Evolutionary conservation across 495 filamentous ascomycete species (phyloP), one percentile per base, ranked within the genome.

Genomic region (Annulohypoxylon stygium): DNA sequence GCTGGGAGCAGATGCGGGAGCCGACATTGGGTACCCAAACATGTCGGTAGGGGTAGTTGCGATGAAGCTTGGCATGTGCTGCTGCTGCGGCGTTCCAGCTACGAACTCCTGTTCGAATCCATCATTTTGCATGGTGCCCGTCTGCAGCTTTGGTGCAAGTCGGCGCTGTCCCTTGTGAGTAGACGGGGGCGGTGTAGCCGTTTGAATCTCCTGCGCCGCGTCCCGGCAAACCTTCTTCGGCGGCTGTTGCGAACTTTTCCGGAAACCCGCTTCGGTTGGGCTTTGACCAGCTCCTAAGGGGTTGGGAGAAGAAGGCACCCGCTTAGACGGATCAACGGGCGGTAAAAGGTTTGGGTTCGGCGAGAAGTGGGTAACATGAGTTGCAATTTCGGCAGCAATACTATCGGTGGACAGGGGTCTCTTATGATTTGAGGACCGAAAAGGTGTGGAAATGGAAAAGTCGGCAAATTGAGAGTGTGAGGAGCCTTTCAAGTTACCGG

Each of bases 11-110:
- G 89, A 86, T 41, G 91, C 88, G 0, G 93, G 89, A 34, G 92
- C 91, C 2, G 92, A 88, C 66, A 91, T 86, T 10, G 87, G 88
- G 70, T 93, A 90, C 30, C 88, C 87, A 73, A 94, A 93, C 76
- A 86, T 78, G 57, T 85, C 83, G 43, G 73, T 77, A 37, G 80
- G 79, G 9, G 77, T 72, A 20, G 78, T 76, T 39, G 50, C 30
- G 0, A 80, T 78, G 59, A 79, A 84, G 62, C 53, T 68, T 14
- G 75, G 71, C 78, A 86, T 81, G 41, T 79, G 78, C 26, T 78
- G 78, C 59, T 82, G 84, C 60, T 78, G 83, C 37, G 81, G 70
- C 47, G 78, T 79, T 37, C 75, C 79, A 16, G 67, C 70, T 78
- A 80, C 67, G 48, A 83, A 86, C 54, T 85, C 82, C 50, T 73